Evolutionary conservation across 108 stramenopile species (phyloP), one percentile per base, ranked within the genome.

Genomic region (Cyclotella sp.): DNA sequence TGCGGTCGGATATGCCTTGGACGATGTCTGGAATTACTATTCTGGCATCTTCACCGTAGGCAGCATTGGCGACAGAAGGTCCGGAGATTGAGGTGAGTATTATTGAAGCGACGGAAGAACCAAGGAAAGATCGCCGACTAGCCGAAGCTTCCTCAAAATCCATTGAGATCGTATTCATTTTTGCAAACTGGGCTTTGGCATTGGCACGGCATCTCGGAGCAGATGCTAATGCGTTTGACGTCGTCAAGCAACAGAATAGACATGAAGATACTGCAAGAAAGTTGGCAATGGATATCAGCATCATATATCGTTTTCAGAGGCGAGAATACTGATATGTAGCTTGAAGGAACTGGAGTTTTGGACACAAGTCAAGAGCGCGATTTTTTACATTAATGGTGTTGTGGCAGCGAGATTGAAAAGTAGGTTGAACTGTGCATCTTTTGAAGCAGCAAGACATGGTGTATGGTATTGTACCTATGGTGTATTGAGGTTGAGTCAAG

Each of bases 31-130:
- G 91, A 22, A 92, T 65, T 58, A 81, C 71, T 15, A 92, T 85
- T 12, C 88, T 88, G 30, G 91, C 91, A 78, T 92, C 91, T 24
- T 68, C 82, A 61, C 91, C 91, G 46, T 75, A 82, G 22, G 66
- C 65, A 11, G 87, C 88, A 39, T 65, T 43, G 4, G 83, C 84
- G 14, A 75, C 43, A 63, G 44, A 19, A 21, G 82, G 69, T 12
- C 28, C 30, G 15, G 52, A 53, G 30, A 24, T 68, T 68, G 51
- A 53, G n/a, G 67, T 26, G 16, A 9, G 29, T 2, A 49, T 29
- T 27, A 52, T 49, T 29, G 47, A 68, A 30, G 51, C 67, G 30
- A 49, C 28, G 62, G 62, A 28, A 15, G 16, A 4, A 19, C 11
- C 34, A 19, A 68, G 42, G 49, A 68, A 68, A 68, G 0, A 30